Evolutionary conservation across 1,139 yeast genomes (phyloP), one percentile per base, ranked within the genome.

Genomic region (Hyphopichia buzzinii): DNA sequence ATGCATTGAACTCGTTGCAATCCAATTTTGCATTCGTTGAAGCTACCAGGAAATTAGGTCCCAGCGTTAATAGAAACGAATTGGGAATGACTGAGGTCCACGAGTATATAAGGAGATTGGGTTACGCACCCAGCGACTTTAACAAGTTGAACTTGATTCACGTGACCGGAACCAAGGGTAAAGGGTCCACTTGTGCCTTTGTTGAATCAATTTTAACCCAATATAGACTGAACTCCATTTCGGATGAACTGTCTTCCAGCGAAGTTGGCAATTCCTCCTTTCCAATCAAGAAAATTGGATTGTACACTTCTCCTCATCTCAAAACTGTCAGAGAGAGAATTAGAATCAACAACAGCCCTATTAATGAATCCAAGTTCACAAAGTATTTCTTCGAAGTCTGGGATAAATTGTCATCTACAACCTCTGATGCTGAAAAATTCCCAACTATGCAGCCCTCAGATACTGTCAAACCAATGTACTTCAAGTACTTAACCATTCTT

Each of bases 181-280:
- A 94, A 63, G 99, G 99, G 1, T 89, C 97, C 1, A 90, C 97
- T 0, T 92, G 97, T 64, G 97, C 98, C 0, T 94, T 94, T 56
- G 79, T 90, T 3, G 88, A 87, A 50, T 81, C 94, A 3, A 88
- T 92, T 32, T 62, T 94, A 42, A 56, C 64, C 12, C 89, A 87
- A 52, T 88, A 86, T 52, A 39, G 37, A 33, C 30, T 37, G 35
- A 4, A 16, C 11, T 12, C 40, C 2, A 33, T 34, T 17, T 36
- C 50, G 3, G n/a, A n/a, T n/a, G n/a, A n/a, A n/a, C n/a, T n/a
- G n/a, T 7, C 8, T 10, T 7, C 23, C 23, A 10, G 10, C 8
- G 10, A 19, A 19, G 10, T 6, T 10, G 10, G 8, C 23, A 46
- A 38, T 17, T 30, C 26, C 7, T 4, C 29, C 25, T 38, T 52